These are phyloP conservation scores for Aspergillus proliferans DNA, from an alignment of 2,329 filamentous ascomycete genomes.

Conservation along the genomic window DNA sequence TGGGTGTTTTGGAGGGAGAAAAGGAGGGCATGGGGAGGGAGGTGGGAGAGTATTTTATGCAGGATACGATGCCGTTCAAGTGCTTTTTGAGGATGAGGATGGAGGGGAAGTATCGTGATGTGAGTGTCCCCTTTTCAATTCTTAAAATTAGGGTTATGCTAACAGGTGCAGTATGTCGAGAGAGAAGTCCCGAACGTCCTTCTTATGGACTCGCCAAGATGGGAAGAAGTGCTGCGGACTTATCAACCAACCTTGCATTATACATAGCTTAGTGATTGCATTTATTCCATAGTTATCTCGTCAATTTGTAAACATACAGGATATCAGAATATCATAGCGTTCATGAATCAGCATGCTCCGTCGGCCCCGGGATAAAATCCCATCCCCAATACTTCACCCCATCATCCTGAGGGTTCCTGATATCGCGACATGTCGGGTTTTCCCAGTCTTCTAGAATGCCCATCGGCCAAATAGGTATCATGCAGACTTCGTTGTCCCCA, in stretches of 20 bases:
- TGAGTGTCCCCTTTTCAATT: slow-evolving; percentile 2
- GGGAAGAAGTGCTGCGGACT: neutral
- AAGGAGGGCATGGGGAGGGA: neutral
- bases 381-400: slow-evolving; percentile 25
- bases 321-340: too few species aligned
- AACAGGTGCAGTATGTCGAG: neutral
- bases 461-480: slow-evolving; percentile 60
- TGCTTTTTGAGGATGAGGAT: slow-evolving; percentile 17
- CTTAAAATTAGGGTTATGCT: neutral
- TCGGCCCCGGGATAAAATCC: neutral
- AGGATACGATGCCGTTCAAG: slow-evolving; percentile 15
- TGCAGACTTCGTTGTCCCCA: slow-evolving; percentile 49
- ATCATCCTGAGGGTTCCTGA: slow-evolving; percentile 11
- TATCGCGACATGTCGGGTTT: slow-evolving; percentile 40
- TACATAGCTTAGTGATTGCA: neutral
- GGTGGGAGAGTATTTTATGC: slow-evolving; percentile 9
- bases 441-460: slow-evolving; percentile 51
- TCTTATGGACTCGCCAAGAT: neutral
- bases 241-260: neutral
- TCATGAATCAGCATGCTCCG: neutral
- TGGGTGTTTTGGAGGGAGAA: neutral
- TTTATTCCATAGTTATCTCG: too few species aligned
- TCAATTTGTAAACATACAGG: neutral
- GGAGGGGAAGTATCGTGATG: slow-evolving; percentile 12
- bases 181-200: neutral